phyloP scores from a whole-genome alignment of 345 rosid genomes.

The Noccaea caerulescens region DNA sequence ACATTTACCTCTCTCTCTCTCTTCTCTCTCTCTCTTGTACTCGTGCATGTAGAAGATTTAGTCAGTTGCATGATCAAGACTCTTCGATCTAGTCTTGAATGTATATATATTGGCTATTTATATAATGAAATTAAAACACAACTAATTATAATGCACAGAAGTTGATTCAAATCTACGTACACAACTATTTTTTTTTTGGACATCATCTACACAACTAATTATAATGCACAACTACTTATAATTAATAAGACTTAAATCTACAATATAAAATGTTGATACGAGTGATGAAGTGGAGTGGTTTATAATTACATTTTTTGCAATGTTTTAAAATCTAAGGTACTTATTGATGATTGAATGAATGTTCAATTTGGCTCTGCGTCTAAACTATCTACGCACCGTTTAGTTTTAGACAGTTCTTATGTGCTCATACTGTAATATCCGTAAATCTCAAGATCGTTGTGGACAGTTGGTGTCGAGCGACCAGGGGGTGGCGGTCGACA shows the following conservation, averaged over 20 bases:
- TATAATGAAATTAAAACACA: background rate
- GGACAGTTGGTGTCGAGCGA: no score
- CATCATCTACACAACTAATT: no score
- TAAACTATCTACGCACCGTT: background rate
- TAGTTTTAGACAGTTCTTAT: no score
- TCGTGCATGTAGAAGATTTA: slow-evolving; percentile 28
- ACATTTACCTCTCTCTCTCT: no score
- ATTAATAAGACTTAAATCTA: no score
- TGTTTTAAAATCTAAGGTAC: no score
- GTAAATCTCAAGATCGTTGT: no score
- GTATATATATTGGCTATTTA: background rate
- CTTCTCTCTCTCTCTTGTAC: background rate
- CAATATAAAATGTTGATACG: background rate
- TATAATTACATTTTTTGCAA: background rate
- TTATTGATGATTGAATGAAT: no score
- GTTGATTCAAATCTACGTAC: background rate
- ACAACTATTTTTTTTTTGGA: no score
- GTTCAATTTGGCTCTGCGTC: background rate
- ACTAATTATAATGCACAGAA: background rate
- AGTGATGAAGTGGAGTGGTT: background rate
- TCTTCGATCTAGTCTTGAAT: background rate
- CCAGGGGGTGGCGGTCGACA: no score
- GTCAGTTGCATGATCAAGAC: slow-evolving; percentile 26
- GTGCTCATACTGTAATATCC: no score
- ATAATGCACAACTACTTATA: background rate